Conservation (phyloP, 2,329 filamentous ascomycete genomes). For the Epichloe gansuensis region DNA sequence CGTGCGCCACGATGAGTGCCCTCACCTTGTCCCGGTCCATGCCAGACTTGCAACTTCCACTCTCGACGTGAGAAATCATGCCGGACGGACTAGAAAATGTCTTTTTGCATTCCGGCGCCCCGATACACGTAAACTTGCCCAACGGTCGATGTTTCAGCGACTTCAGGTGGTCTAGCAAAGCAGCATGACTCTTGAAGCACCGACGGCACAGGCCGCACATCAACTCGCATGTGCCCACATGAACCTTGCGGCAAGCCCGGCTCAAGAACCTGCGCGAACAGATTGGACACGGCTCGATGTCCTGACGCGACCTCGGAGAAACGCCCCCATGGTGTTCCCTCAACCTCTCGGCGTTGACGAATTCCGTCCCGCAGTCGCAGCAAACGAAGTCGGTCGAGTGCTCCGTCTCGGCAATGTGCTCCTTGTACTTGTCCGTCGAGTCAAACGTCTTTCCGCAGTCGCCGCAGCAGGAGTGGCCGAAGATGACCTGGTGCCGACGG, state of each 20-base stretch:
- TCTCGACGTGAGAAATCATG: conserved; percentile 9
- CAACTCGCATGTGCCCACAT: background rate
- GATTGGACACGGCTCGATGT: background rate
- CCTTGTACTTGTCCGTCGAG: background rate
- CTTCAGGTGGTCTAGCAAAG: conserved; percentile 2
- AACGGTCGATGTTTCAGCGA: conserved; percentile 6
- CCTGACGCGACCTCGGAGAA: background rate
- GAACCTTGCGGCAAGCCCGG: background rate
- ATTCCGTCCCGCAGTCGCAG: conserved; percentile 4
- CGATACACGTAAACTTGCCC: conserved; percentile 5
- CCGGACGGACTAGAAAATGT: conserved; percentile 7
- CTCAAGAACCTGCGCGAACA: background rate
- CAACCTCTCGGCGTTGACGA: background rate
- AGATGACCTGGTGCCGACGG: background rate
- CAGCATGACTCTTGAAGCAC: background rate
- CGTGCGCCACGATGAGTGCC: conserved; percentile 3
- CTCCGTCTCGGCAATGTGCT: background rate
- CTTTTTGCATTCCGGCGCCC: conserved; percentile 4
- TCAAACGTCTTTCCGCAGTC: background rate
- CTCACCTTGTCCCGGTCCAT: conserved; percentile 5
- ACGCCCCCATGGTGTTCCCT: background rate
- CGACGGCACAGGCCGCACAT: conserved; percentile 1
- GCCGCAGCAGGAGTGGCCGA: background rate
- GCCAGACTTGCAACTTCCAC: conserved; percentile 7
- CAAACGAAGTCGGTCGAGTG: conserved; percentile 2